Base-by-base conservation (phyloP, 805 yeast genomes). In the Schizosaccharomyces japonicus region DNA sequence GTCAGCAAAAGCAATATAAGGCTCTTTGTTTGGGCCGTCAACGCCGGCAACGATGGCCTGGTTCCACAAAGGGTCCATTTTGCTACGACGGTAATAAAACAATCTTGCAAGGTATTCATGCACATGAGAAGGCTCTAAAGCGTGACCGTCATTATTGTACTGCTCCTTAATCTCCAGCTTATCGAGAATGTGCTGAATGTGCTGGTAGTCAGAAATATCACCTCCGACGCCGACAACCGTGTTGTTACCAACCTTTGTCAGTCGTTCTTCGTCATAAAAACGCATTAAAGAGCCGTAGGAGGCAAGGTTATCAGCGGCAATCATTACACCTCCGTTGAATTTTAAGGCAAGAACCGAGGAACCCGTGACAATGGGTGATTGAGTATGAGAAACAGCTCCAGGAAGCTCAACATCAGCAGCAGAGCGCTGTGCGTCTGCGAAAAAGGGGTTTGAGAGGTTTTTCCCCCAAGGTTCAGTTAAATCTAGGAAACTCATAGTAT, bases 21-120 rank as follows among this genome's bases (percentile, higher is more conserved):
- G 46, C 42, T 90, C 83, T 54, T 72, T 69, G 44, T 66, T 69
- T 36, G 75, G 75, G 52, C 72, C 75, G 23, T 29, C 39, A n/a
- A 31, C 34, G 27, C 99, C 99, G 11, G 84, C 95, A 47, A 90
- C 95, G 49, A 90, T 68, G 33, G 80, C 65, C 1, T 96, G 79
- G 63, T 90, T 90, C 96, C 96, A 90, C 53, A 84, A 69, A 23
- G 99, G 99, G 60, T 90, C 75, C 87, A 90, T 78, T 63, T 90
- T 84, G 48, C 80, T 71, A 63, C 99, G 74, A 63, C 96, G 77
- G 53, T 72, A 67, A 65, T 90, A 90, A 69, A 87, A 68, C 40
- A 87, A 78, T 50, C 79, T 74, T 45, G 87, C 75, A 54, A 90
- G 67, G 61, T 84, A 90, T 59, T 81, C 87, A 62, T 82, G 92